Evolutionary conservation across 225 moss, liverwort and hornwort species (phyloP), one percentile per base, ranked within the genome.

Genomic region (Sphagnum contortum): DNA sequence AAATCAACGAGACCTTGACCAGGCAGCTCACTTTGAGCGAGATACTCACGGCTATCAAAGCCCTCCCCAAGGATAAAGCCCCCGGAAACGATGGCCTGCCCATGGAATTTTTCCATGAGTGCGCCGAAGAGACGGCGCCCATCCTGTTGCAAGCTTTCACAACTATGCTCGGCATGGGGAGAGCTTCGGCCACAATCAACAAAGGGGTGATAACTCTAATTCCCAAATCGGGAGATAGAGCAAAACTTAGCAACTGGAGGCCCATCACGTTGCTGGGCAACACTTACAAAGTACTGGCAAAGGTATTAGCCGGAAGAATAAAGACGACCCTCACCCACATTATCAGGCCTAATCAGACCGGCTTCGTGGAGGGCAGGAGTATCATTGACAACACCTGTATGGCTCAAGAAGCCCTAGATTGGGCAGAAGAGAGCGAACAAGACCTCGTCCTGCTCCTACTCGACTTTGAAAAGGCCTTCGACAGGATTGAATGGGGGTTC

Each of bases 21-120:
- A 60, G 46, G 29, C 8, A 60, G 4, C 12, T 44, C 10, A 4
- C 14, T 2, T 3, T 6, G 4, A 44, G 5, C 5, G 44, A 65
- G 12, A 0, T 65, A 0, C 12, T 3, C 3, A 45, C 12, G 11
- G 69, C 13, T 2, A n/a, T 61, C 5, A 9, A 50, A 2, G n/a
- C 11, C 3, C 46, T 69, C 44, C 61, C 60, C 14, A 8, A 50
- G 0, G 70, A 52, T 0, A 70, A 70, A 47, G 50, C 48, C 13
- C 63, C 70, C 1, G 62, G 70, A 0, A 44, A 9, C 3, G 70
- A 70, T 45, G 45, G 47, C 9, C 29, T 70, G 5, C 52, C 70
- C 0, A 14, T 13, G 4, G 70, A 70, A 44, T 70, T 70, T 44
- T 63, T 62, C 0, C 45, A 62, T 7, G 54, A 5, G 11, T 4